phyloP scores from a whole-genome alignment of 116 monocot species.

The Cymodocea nodosa region DNA sequence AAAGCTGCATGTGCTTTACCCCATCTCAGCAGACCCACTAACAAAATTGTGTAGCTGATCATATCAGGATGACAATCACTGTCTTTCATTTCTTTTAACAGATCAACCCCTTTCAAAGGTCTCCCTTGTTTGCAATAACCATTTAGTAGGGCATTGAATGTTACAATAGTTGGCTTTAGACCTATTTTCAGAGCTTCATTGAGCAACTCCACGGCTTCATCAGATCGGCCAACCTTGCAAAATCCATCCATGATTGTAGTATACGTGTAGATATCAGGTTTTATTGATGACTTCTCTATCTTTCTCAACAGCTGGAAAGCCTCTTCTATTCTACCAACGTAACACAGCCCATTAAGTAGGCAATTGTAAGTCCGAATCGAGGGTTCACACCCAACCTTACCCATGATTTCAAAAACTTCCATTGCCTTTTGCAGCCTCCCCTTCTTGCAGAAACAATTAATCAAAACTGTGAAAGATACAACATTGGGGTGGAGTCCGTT shows the following conservation, averaged over 20 bases:
- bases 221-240: constrained; percentile 64
- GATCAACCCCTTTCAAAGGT: constrained; percentile 35
- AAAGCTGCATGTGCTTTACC: constrained; percentile 34
- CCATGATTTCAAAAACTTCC: constrained; percentile 62
- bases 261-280: constrained; percentile 68
- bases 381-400: constrained; percentile 35
- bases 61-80: constrained; percentile 32
- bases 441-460: constrained; percentile 53
- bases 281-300: constrained; percentile 34
- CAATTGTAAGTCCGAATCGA: constrained; percentile 59
- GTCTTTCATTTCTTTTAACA: constrained; percentile 42
- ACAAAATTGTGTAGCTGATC: constrained; percentile 42
- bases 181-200: constrained; percentile 41
- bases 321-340: constrained; percentile 82
- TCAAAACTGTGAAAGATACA: constrained; percentile 41
- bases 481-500: constrained; percentile 39
- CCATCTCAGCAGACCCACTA: constrained; percentile 49
- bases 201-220: constrained; percentile 59
- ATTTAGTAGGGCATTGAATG: constrained; percentile 72
- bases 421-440: constrained; percentile 49
- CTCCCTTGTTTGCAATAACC: constrained; percentile 75
- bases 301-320: constrained; percentile 42
- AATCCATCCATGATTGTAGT: constrained; percentile 76
- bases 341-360: constrained; percentile 69
- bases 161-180: constrained; percentile 43